These are phyloP conservation scores for Endotrypanum monterogeii DNA, from an alignment of 208 protist genomes.

Conservation along the genomic window DNA sequence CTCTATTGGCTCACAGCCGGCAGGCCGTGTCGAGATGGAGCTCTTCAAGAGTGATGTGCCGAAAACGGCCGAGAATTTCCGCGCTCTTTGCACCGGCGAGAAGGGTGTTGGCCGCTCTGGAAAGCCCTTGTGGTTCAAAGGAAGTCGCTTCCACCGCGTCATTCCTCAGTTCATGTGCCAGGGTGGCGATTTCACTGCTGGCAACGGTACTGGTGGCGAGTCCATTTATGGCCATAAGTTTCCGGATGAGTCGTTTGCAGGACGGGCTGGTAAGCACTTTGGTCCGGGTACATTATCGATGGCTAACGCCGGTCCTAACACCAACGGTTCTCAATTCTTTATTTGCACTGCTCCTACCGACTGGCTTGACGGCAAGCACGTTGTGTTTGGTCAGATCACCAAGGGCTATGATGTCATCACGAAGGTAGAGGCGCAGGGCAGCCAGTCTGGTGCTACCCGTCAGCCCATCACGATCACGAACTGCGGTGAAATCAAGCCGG, in stretches of 20 bases:
- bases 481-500: conserved; percentile 71
- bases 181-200: conserved; percentile 95
- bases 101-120: conserved; percentile 83
- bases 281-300: conserved; percentile 86
- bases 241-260: conserved; percentile 93
- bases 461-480: conserved; percentile 72
- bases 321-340: conserved; percentile 94
- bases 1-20: conserved; percentile 77
- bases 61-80: conserved; percentile 96
- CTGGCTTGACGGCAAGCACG: conserved; percentile 94
- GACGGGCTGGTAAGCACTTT: conserved; percentile 74
- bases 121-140: conserved; percentile 96
- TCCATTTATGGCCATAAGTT: conserved; percentile 94
- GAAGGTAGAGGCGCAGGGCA: conserved; percentile 76
- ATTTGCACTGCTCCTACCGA: conserved; percentile 82
- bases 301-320: conserved; percentile 94
- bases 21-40: conserved; percentile 93
- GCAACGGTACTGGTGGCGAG: conserved; percentile 92
- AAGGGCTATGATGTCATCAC: conserved; percentile 87
- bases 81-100: conserved; percentile 92
- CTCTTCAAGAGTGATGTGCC: conserved; percentile 91
- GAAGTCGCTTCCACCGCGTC: conserved; percentile 95
- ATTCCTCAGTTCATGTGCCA: conserved; percentile 95
- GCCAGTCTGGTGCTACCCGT: conserved; percentile 67
- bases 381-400: conserved; percentile 94